Percentiles rank a stretch among this genome's conserved stretches.
These are phyloP conservation scores for Lyophyllum decastes DNA, from an alignment of 768 basidiomycete species.

Conservation along the genomic window DNA sequence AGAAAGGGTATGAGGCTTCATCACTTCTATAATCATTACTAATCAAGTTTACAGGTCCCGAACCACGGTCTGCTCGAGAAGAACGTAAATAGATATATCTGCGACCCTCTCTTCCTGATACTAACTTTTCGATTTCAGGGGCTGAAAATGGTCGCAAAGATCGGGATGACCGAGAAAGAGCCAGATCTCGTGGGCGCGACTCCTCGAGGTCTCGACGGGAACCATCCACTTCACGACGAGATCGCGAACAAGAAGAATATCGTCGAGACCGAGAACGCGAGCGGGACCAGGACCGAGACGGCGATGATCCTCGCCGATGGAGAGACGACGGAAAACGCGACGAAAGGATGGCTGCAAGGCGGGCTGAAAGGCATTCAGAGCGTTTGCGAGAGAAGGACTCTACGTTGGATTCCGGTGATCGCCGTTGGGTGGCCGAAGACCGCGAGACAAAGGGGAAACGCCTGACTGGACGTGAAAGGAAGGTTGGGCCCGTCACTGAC, in stretches of 20 bases:
- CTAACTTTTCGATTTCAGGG: constrained; percentile 33
- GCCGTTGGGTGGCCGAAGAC: constrained; percentile 70
- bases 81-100: constrained; percentile 49
- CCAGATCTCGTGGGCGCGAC: constrained; percentile 65
- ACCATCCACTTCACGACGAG: constrained; percentile 51
- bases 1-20: constrained; percentile 62
- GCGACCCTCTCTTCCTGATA: background rate
- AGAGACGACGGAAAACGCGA: constrained; percentile 83
- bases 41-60: constrained; percentile 37
- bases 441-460: constrained; percentile 68
- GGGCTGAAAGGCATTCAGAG: constrained; percentile 47
- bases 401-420: constrained; percentile 48
- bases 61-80: constrained; percentile 55
- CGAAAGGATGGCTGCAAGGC: constrained; percentile 66
- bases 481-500: constrained; percentile 34
- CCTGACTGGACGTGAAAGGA: constrained; percentile 58
- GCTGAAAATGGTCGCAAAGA: constrained; percentile 56
- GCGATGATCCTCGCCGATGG: constrained; percentile 77
- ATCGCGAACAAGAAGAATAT: constrained; percentile 43
- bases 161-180: constrained; percentile 64
- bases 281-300: constrained; percentile 46
- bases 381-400: constrained; percentile 46
- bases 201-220: constrained; percentile 64
- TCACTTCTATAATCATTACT: constrained; percentile 10
- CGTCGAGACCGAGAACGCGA: constrained; percentile 53